Base-by-base conservation (phyloP, 495 filamentous ascomycete species). In the Xylaria scruposa region DNA sequence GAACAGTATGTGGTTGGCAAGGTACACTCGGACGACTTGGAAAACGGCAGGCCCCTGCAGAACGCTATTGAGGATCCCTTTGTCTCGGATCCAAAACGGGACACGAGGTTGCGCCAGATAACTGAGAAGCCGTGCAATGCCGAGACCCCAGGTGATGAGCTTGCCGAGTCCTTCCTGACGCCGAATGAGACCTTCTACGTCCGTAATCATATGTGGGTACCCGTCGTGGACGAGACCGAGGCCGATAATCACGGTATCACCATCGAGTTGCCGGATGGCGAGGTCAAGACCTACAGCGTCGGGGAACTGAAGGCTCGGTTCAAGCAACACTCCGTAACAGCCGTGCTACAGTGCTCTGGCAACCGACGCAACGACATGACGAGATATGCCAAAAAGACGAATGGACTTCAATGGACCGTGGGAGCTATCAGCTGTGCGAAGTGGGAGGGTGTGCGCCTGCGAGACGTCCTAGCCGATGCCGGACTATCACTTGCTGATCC, bases 331-430 rank as follows among this genome's bases (percentile, higher is more conserved):
- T 86, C 78, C 31, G 84, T 91, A n/a, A 89, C 89, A 0, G 86
- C 86, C 0, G 82, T 85, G 9, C 72, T 91, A 17, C 88, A 89
- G 42, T 92, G 90, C 76, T 87, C 86, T 47, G 90, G 90, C 4
- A 91, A 90, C 76, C 82, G 90, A 6, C 80, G 90, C 0, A 85
- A 83, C 42, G 87, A 91, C 74, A 89, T 91, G 85, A 90, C 85
- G 36, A 78, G 81, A 49, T 79, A 85, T 24, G 85, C 82, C 12
- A 81, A 83, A 21, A 81, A 83, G 60, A 87, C 88, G 7, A 88
- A 86, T 36, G 90, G 89, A 0, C 78, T 91, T 54, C 86, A 90
- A 69, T 91, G 87, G 87, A 84, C 81, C 0, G 84, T 86, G 4
- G 89, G 87, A 0, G 90, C 88, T 19, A 88, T 89, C 36, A 83